A percentile compares a stretch with the other conserved stretches of the same genome.
These are phyloP conservation scores for Phytopythium oedochilum DNA, from an alignment of 352 stramenopile species.

Conservation along the genomic window DNA sequence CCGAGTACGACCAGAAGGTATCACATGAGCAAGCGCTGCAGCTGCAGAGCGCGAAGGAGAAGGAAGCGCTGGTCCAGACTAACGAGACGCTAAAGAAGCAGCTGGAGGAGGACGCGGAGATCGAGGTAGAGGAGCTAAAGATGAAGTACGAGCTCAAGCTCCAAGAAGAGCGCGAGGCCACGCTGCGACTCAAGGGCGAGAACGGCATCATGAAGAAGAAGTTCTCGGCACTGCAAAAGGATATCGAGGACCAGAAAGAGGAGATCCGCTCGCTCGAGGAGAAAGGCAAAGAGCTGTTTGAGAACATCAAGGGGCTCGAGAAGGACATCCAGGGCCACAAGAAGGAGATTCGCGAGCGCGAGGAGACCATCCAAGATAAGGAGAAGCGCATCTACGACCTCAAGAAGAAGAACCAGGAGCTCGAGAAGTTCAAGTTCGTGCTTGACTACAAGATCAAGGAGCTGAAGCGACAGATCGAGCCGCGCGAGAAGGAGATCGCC, in stretches of 20 bases:
- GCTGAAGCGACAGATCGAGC: conserved; percentile 95
- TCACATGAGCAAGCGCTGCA: conserved; percentile 81
- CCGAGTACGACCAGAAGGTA: conserved; percentile 90
- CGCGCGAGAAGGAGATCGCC: conserved; percentile 91
- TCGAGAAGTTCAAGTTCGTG: conserved; percentile 98
- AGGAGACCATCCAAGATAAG: conserved; percentile 95
- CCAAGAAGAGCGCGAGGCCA: conserved; percentile 85
- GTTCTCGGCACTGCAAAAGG: conserved; percentile 90
- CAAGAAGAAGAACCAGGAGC: conserved; percentile 97
- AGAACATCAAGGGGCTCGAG: conserved; percentile 90
- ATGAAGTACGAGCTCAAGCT: conserved; percentile 91
- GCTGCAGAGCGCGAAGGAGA: conserved; percentile 45
- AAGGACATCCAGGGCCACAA: conserved; percentile 93
- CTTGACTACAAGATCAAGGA: conserved; percentile 97
- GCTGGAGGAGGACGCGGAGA: conserved; percentile 93
- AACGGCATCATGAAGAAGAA: conserved; percentile 98
- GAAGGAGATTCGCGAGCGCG: conserved; percentile 90
- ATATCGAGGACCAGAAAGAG: conserved; percentile 95
- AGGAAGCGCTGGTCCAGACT: conserved; percentile 72
- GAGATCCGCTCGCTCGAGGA: conserved; percentile 90
- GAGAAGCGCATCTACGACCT: conserved; percentile 96
- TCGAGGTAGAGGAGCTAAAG: conserved; percentile 92
- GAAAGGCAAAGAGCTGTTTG: conserved; percentile 90
- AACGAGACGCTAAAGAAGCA: conserved; percentile 90
- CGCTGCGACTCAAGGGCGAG: conserved; percentile 92